These are phyloP conservation scores for Chalara sp. DNA, from an alignment of 2,329 filamentous ascomycete species.

Conservation along the genomic window DNA sequence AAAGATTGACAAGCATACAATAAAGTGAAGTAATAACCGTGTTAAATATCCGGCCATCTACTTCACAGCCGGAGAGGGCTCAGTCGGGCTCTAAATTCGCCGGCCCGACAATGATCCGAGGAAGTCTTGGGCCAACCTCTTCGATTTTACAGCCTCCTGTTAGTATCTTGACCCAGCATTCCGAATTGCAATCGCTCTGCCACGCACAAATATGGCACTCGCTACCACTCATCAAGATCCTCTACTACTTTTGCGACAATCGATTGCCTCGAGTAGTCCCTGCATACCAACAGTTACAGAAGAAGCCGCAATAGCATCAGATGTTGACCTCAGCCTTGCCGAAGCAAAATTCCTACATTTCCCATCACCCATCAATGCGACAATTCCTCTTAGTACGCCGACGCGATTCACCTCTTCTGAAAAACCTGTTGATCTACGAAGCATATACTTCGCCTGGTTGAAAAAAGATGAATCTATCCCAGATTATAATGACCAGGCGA, in stretches of 20 bases:
- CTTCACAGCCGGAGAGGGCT: neutral
- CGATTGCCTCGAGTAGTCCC: slow-evolving; percentile 63
- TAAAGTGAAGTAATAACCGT: too few relatives aligned
- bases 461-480: slow-evolving; percentile 86
- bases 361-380: slow-evolving; percentile 49
- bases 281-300: slow-evolving; percentile 69
- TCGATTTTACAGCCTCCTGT: too few relatives aligned
- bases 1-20: too few relatives aligned
- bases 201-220: too few relatives aligned
- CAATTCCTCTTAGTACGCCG: slow-evolving; percentile 61
- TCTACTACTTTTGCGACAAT: slow-evolving; percentile 75
- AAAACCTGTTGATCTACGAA: slow-evolving; percentile 75
- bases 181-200: too few relatives aligned
- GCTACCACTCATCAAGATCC: slow-evolving; percentile 46
- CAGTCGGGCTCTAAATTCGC: too few relatives aligned
- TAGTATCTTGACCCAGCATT: too few relatives aligned
- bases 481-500: slow-evolving; percentile 82
- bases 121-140: too few relatives aligned
- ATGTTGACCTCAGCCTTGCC: slow-evolving; percentile 53
- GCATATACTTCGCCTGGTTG: slow-evolving; percentile 92
- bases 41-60: too few relatives aligned
- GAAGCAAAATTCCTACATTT: slow-evolving; percentile 77
- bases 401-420: slow-evolving; percentile 84
- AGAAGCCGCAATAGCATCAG: slow-evolving; percentile 55
- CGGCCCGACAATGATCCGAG: too few relatives aligned